phyloP scores from a whole-genome alignment of 768 basidiomycete genomes.

The Tylopilus plumbeoviolaceoides region DNA sequence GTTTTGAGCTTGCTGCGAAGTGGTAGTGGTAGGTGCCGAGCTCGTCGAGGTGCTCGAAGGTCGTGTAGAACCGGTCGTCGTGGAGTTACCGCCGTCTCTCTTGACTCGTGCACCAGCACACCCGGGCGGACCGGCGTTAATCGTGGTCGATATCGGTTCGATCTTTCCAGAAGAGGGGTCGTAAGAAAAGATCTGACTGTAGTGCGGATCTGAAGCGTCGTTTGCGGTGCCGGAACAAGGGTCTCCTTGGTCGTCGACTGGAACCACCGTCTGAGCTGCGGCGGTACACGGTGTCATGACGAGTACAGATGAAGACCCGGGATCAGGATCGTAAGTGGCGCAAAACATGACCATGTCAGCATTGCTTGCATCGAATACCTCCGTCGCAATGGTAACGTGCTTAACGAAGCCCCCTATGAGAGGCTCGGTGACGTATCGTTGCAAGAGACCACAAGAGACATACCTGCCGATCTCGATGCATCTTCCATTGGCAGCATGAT shows the following conservation, averaged over 20 bases:
- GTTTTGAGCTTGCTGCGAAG: conserved; percentile 25
- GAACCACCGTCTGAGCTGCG: neutral
- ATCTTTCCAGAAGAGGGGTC: conserved; percentile 44
- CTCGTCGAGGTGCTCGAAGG: conserved; percentile 19
- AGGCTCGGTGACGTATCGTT: neutral
- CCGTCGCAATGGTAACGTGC: conserved; percentile 42
- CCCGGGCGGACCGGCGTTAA: conserved; percentile 9
- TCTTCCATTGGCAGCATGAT: conserved; percentile 32
- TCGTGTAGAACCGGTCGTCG: conserved; percentile 4
- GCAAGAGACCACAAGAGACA: neutral
- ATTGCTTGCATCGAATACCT: conserved; percentile 37
- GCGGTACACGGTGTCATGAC: conserved; percentile 48
- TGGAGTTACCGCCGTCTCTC: conserved; percentile 7
- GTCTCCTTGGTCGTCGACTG: neutral
- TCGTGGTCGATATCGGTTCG: conserved; percentile 47
- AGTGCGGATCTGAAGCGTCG: conserved; percentile 21
- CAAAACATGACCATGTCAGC: conserved; percentile 45
- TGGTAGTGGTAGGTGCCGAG: conserved; percentile 5
- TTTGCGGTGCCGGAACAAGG: conserved; percentile 8
- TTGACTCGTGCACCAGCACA: conserved; percentile 14
- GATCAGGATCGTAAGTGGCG: conserved; percentile 57
- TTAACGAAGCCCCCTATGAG: conserved; percentile 13
- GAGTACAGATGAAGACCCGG: conserved; percentile 45
- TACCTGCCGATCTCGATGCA: conserved; percentile 9
- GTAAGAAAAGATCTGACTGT: conserved; percentile 60